Evolutionary conservation across 805 yeast genomes (phyloP).

Genomic region (Lachancea waltii): DNA sequence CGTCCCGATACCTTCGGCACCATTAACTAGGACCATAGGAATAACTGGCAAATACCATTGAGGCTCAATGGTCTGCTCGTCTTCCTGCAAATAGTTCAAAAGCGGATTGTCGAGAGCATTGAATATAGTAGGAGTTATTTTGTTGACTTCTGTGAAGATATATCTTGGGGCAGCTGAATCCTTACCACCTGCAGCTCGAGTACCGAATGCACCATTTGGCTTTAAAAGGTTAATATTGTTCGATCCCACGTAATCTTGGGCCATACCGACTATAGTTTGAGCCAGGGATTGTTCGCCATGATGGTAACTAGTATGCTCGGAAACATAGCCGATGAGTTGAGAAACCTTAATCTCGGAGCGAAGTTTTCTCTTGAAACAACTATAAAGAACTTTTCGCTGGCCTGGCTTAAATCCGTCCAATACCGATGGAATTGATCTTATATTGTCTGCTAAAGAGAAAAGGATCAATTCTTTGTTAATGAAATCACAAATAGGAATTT

Average conservation of each 20-base stretch:
- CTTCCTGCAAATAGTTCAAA: constrained; percentile 78
- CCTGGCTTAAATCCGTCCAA: constrained; percentile 96
- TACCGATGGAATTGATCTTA: constrained; percentile 90
- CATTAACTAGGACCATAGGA: constrained; percentile 93
- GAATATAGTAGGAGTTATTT: constrained; percentile 70
- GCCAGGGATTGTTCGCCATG: constrained; percentile 88
- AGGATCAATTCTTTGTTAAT: constrained; percentile 91
- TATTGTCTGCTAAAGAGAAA: constrained; percentile 94
- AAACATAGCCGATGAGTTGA: constrained; percentile 82
- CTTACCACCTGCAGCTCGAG: constrained; percentile 94
- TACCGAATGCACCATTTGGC: constrained; percentile 95
- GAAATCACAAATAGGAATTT: constrained; percentile 87
- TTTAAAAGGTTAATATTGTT: constrained; percentile 77
- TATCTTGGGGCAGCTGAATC: constrained; percentile 98
- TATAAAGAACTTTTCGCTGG: constrained; percentile 87
- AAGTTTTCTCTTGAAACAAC: constrained; percentile 75
- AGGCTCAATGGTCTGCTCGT: constrained; percentile 90
- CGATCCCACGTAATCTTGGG: constrained; percentile 91
- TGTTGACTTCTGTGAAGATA: constrained; percentile 77
- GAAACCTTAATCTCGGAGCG: constrained; percentile 79
- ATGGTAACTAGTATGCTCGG: constrained; percentile 87
- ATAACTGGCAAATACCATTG: constrained; percentile 91
- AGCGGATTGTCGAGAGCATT: constrained; percentile 75
- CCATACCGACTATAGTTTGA: constrained; percentile 88
- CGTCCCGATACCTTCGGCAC: constrained; percentile 97